Evolutionary conservation across 208 protist species (phyloP).

Genomic region (Trypanosomatidae sp.): DNA sequence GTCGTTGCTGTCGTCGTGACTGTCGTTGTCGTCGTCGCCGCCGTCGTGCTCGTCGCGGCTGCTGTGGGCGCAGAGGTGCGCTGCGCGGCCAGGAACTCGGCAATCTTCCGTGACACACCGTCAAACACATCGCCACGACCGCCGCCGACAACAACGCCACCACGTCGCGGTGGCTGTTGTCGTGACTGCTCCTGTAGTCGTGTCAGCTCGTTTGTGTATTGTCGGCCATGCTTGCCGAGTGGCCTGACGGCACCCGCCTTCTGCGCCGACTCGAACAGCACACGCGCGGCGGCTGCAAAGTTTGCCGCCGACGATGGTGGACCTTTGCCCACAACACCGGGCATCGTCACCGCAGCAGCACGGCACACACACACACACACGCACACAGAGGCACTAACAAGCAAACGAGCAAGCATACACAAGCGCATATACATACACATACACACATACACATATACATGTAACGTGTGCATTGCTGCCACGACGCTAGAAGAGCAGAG

Average conservation of each 20-base stretch:
- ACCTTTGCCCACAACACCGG: constrained; percentile 3
- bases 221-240: constrained; percentile 29
- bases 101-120: constrained; percentile 73
- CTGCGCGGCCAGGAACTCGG: constrained; percentile 70
- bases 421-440: background rate
- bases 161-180: too few species aligned
- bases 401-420: background rate
- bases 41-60: too few species aligned
- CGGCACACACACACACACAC: constrained; percentile 1
- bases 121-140: constrained; percentile 60
- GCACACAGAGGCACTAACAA: background rate
- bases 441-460: background rate
- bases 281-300: constrained; percentile 68
- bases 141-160: too few species aligned
- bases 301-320: constrained; percentile 7
- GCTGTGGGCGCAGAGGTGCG: constrained; percentile 13
- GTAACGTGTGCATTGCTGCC: background rate
- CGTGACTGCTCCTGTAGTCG: constrained; percentile 70
- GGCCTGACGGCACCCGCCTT: constrained; percentile 63
- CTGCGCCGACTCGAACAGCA: constrained; percentile 75
- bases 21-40: too few species aligned
- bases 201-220: constrained; percentile 63
- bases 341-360: constrained; percentile 1
- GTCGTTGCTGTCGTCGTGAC: too few species aligned
- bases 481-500: background rate